phyloP scores from a whole-genome alignment of 1,284 basidiomycete species.

The Takashimella tepidaria region DNA sequence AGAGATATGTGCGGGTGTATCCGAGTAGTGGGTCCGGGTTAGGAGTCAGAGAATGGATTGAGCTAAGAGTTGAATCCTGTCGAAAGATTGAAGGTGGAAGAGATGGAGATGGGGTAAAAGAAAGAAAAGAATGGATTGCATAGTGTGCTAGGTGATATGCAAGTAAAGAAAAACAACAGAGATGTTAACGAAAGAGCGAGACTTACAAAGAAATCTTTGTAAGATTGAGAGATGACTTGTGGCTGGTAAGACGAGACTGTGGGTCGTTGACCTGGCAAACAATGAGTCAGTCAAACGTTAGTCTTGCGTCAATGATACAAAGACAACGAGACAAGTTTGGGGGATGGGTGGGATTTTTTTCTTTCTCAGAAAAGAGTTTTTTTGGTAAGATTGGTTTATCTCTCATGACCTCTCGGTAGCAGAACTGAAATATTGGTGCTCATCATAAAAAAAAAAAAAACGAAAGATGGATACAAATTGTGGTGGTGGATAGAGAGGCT shows the following conservation, averaged over 20 bases:
- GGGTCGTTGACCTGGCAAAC: no score
- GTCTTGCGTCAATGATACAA: no score
- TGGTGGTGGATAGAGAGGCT: no score
- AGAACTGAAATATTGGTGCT: slow-evolving; percentile 43
- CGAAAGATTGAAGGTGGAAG: slow-evolving; percentile 4
- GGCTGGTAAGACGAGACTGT: no score
- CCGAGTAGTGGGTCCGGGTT: slow-evolving; percentile 12
- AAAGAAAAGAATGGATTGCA: background rate
- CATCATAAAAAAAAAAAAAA: slow-evolving; percentile 29
- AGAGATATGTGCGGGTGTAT: slow-evolving; percentile 21
- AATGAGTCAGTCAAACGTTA: no score
- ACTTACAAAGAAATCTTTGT: no score
- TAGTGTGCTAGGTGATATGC: background rate
- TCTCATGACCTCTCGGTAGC: slow-evolving; percentile 48
- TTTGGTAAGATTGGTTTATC: slow-evolving; percentile 44
- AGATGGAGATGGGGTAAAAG: no score
- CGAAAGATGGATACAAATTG: slow-evolving; percentile 5
- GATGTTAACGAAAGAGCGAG: no score
- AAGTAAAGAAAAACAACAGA: background rate
- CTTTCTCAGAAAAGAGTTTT: slow-evolving; percentile 35
- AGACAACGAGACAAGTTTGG: no score
- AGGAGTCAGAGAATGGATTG: slow-evolving; percentile 48
- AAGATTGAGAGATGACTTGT: no score
- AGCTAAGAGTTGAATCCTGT: slow-evolving; percentile 48
- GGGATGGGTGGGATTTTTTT: no score